Evolutionary conservation across 352 stramenopile genomes (phyloP).

Genomic region (Phytophthora sp.): DNA sequence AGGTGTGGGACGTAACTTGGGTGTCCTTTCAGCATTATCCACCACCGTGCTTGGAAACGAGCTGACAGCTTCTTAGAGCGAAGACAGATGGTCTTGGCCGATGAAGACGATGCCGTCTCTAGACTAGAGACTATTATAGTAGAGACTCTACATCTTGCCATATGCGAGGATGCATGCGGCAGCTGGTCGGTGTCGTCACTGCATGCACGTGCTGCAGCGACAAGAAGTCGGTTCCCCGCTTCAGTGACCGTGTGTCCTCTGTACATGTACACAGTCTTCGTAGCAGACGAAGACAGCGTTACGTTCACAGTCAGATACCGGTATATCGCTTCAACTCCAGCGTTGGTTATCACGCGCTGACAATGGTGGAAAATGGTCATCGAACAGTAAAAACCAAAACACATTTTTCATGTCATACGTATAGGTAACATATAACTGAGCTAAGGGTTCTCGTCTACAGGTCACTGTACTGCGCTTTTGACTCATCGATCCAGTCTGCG

Average conservation of each 20-base stretch:
- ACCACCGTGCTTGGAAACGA: constrained; percentile 1
- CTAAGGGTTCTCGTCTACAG: not conserved
- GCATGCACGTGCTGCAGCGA: not conserved
- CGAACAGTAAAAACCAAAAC: constrained; percentile 33
- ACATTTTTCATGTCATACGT: constrained; percentile 24
- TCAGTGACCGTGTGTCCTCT: constrained; percentile 1
- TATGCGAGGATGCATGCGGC: constrained; percentile 2
- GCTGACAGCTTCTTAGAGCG: not conserved
- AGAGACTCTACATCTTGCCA: constrained; percentile 3
- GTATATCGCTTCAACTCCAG: constrained; percentile 3
- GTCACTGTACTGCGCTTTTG: constrained; percentile 5
- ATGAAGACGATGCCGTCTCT: constrained; percentile 14
- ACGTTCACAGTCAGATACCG: not conserved
- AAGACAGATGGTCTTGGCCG: constrained; percentile 5
- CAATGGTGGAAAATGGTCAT: not conserved
- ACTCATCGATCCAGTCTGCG: not conserved
- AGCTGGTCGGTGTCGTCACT: constrained; percentile 9
- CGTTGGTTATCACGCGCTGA: not conserved
- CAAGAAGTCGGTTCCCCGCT: constrained; percentile 6
- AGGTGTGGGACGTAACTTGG: constrained; percentile 7
- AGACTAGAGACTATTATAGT: too few species aligned
- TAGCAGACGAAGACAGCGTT: constrained; percentile 5
- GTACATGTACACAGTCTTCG: constrained; percentile 4
- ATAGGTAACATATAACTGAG: not conserved
- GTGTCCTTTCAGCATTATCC: constrained; percentile 2